Base-by-base conservation (phyloP, 805 yeast genomes). In the Zygotorulaspora chibaensis region DNA sequence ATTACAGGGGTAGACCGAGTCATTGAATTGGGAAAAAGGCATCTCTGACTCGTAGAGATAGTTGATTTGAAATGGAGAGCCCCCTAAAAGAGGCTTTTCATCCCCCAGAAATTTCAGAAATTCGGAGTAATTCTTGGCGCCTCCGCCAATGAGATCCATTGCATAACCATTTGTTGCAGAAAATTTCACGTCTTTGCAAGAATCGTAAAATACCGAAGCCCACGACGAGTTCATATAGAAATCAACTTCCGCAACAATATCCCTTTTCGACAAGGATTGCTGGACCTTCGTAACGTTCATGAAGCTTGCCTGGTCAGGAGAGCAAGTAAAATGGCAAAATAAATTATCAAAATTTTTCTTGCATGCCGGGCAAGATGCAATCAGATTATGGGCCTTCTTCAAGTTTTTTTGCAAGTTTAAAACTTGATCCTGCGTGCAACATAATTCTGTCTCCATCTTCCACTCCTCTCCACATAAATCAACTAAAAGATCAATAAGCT, bases 121-220 rank as follows among this genome's bases (percentile, higher is more conserved):
- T 44, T 80, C 79, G 27, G 71, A 56, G 63, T 79, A 86, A 55
- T 81, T 78, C 44, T 73, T 75, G 2, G 98, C 97, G 1, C 98
- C 98, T n/a, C 99, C 99, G 7, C 99, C 99, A 35, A 91, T 83
- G 34, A 91, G 73, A 61, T 91, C 98, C 97, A 91, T 89, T 8
- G 96, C 98, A 57, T 77, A 87, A 2, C 97, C 96, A 65, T 90
- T 91, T 2, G 97, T 89, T 7, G 96, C 96, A 3, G 91, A 81
- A 63, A 93, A 90, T 67, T 91, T 89, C 62, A 91, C 84, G 51
- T 83, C 80, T 55, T 85, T 85, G 69, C 99, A 91, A 1, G 96
- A 87, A 46, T 89, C 84, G 61, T 71, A 91, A 57, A 91, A 80
- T 1, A 58, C 70, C 0, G 72, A 57, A 0, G 96, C 96, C 71